Evolutionary conservation across 306 rosid species (phyloP).

Genomic region (Dryas octopetala): DNA sequence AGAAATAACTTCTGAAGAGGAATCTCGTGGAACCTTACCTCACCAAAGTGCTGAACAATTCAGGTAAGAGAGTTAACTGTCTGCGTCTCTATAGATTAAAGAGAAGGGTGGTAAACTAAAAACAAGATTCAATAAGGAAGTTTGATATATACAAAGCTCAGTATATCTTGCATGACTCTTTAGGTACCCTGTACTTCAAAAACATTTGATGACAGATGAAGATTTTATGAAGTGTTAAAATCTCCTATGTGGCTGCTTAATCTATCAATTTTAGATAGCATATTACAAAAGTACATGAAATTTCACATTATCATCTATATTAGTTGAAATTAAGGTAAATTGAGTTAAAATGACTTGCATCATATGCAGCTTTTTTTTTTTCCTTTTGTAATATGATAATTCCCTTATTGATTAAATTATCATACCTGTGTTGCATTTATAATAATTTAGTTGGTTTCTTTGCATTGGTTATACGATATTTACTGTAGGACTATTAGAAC

Average conservation of each 20-base stretch:
- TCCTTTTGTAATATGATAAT: background rate
- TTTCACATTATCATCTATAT: background rate
- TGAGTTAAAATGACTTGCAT: background rate
- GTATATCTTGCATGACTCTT: background rate
- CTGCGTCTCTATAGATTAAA: background rate
- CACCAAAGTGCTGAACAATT: conserved; percentile 27
- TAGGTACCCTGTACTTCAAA: no score
- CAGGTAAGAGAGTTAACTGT: conserved; percentile 22
- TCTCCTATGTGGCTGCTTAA: background rate
- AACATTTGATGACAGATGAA: background rate
- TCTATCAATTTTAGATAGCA: background rate
- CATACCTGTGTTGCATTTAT: background rate
- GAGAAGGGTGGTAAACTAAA: background rate
- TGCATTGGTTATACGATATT: background rate
- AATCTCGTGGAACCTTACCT: conserved; percentile 30
- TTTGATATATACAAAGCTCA: background rate
- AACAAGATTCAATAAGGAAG: background rate
- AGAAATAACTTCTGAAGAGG: conserved; percentile 28
- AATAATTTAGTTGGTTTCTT: background rate
- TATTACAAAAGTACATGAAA: no score
- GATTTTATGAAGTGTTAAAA: background rate
- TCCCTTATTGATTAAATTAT: no score
- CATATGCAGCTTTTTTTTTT: background rate
- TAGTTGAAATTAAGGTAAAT: background rate
- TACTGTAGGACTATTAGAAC: no score